Percentiles rank a stretch among this genome's conserved stretches.
Evolutionary conservation across 2,329 filamentous ascomycete species (phyloP).

Genomic region (Rhynchosporium graminicola): DNA sequence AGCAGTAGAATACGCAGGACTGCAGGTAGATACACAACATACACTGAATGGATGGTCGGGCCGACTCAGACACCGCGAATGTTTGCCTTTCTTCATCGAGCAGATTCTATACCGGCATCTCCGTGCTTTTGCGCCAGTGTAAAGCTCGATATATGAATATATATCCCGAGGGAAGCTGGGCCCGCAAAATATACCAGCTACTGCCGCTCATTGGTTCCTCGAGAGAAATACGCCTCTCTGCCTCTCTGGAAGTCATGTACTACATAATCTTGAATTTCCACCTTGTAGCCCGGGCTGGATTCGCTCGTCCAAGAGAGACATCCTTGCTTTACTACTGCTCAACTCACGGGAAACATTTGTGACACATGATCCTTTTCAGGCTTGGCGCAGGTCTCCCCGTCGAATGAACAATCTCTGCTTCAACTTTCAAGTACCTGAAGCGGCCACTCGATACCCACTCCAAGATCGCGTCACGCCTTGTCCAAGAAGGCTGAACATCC

Average conservation of each 20-base stretch:
- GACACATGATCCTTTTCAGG: neutral
- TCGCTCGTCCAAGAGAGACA: neutral
- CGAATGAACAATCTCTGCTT: neutral
- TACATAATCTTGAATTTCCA: neutral
- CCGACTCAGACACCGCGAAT: too few species aligned
- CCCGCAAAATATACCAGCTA: neutral
- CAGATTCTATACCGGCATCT: too few species aligned
- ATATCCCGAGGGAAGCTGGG: neutral
- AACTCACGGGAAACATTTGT: neutral
- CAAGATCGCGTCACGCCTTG: too few species aligned
- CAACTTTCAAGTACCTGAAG: too few species aligned
- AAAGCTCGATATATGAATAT: too few species aligned
- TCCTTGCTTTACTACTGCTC: neutral
- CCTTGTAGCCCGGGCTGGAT: neutral
- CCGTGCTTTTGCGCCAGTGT: too few species aligned
- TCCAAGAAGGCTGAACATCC: too few species aligned
- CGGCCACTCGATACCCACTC: too few species aligned
- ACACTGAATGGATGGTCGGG: too few species aligned
- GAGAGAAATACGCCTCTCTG: neutral
- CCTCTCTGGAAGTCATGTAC: neutral
- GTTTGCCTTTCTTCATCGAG: too few species aligned
- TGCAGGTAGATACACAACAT: too few species aligned
- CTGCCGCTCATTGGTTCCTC: neutral
- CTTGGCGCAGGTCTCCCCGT: neutral
- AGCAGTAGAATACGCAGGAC: too few species aligned